These are phyloP conservation scores for Pyrenochaeta sp. DNA, from an alignment of 2,329 filamentous ascomycete species.

Conservation along the genomic window DNA sequence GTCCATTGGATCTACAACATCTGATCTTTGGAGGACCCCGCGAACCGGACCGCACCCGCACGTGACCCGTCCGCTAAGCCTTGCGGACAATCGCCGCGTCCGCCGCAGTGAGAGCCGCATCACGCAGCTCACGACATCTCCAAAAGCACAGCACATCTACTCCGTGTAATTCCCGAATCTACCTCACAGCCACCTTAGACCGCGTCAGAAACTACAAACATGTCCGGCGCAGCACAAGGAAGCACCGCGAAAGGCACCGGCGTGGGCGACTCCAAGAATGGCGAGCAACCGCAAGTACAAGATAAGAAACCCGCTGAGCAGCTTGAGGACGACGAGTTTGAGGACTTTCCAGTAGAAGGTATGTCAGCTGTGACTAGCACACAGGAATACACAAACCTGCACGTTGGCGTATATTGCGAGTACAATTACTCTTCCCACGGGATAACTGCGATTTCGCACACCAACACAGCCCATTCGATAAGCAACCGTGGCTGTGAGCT, in stretches of 20 bases:
- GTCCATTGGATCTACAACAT: not conserved
- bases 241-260: conserved; percentile 52
- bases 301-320: conserved; percentile 70
- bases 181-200: not conserved
- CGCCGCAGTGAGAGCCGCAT: conserved; percentile 22
- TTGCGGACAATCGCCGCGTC: conserved; percentile 20
- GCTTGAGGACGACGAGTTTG: conserved; percentile 97
- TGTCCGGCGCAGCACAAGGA: conserved; percentile 58
- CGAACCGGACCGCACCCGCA: conserved; percentile 12
- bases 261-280: conserved; percentile 46
- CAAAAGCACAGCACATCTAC: not conserved
- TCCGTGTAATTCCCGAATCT: not conserved
- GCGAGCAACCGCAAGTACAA: conserved; percentile 54
- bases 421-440: too few species aligned
- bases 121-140: conserved; percentile 12
- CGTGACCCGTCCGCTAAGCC: conserved; percentile 28
- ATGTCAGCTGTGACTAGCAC: conserved; percentile 20
- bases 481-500: too few species aligned
- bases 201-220: conserved; percentile 30
- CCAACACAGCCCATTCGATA: too few species aligned
- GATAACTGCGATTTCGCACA: too few species aligned
- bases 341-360: conserved; percentile 98
- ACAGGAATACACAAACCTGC: not conserved
- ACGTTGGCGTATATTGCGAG: too few species aligned
- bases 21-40: conserved; percentile 7